Evolutionary conservation across 345 rosid species (phyloP).

Genomic region (Eucalyptus lansdowneana): DNA sequence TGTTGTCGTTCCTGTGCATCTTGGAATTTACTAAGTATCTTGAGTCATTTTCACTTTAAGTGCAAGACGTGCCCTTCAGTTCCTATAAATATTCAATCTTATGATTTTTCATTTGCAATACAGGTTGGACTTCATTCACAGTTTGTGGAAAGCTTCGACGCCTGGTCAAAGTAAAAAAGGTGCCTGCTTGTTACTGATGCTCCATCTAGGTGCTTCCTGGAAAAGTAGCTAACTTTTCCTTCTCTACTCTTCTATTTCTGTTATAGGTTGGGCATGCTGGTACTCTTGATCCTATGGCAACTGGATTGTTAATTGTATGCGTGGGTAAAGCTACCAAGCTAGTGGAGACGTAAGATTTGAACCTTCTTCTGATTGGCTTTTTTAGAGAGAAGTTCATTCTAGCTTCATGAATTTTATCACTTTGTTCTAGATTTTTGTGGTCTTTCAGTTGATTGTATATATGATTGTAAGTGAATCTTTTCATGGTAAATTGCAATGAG

Average conservation of each 20-base stretch:
- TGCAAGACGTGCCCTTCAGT: neutral
- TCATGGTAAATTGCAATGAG: neutral
- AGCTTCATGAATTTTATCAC: too few species aligned
- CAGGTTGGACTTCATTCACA: constrained; percentile 97
- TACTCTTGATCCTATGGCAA: constrained; percentile 98
- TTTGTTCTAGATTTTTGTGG: neutral
- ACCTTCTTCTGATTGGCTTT: neutral
- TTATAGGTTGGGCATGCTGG: constrained; percentile 96
- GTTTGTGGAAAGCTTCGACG: constrained; percentile 96
- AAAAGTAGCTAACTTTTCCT: neutral
- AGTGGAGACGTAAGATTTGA: constrained; percentile 56
- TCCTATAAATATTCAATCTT: neutral
- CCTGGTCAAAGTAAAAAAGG: constrained; percentile 88
- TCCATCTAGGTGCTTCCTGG: neutral
- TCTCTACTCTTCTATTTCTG: neutral
- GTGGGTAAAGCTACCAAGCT: constrained; percentile 88
- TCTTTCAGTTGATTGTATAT: neutral
- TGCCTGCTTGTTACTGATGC: neutral
- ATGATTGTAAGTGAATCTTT: neutral
- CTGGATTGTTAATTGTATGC: constrained; percentile 86
- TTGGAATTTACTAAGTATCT: neutral
- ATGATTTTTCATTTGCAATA: neutral
- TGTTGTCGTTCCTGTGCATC: neutral
- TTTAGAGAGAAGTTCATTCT: neutral
- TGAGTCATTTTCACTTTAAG: neutral